These are phyloP conservation scores for Dictyostelium citrinum DNA, from an alignment of 78 protist genomes.

Conservation along the genomic window DNA sequence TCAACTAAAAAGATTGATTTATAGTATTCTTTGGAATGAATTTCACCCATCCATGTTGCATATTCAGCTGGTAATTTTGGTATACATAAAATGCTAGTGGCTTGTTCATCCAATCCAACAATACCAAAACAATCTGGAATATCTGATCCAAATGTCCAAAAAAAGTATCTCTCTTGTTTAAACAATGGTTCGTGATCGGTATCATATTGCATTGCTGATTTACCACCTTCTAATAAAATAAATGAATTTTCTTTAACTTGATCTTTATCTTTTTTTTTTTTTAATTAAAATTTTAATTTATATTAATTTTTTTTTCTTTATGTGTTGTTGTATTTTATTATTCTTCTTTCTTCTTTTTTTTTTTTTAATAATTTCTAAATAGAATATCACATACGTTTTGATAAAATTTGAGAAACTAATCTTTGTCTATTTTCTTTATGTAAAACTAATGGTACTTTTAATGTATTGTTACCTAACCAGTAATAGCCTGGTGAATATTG, in stretches of 20 bases:
- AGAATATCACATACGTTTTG: slow-evolving; percentile 16
- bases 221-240: slow-evolving; percentile 72
- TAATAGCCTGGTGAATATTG: slow-evolving; percentile 75
- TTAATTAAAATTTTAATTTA: no score
- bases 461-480: slow-evolving; percentile 77
- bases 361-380: background rate
- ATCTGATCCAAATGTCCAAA: slow-evolving; percentile 81
- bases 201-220: slow-evolving; percentile 22
- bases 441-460: slow-evolving; percentile 60
- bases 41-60: slow-evolving; percentile 81
- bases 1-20: slow-evolving; percentile 71
- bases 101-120: slow-evolving; percentile 34
- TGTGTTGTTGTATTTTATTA: background rate
- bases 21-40: slow-evolving; percentile 28
- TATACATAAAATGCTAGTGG: slow-evolving; percentile 23
- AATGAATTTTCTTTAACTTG: slow-evolving; percentile 24
- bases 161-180: slow-evolving; percentile 82
- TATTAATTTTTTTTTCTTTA: background rate
- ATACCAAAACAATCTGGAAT: slow-evolving; percentile 81
- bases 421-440: slow-evolving; percentile 75
- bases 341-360: background rate
- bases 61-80: slow-evolving; percentile 75
- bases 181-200: slow-evolving; percentile 78
- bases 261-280: slow-evolving; percentile 5
- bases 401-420: slow-evolving; percentile 26